Evolutionary conservation across 1,284 basidiomycete genomes (phyloP), one percentile per base, ranked within the genome.

Genomic region (Apiotrichum laibachii): DNA sequence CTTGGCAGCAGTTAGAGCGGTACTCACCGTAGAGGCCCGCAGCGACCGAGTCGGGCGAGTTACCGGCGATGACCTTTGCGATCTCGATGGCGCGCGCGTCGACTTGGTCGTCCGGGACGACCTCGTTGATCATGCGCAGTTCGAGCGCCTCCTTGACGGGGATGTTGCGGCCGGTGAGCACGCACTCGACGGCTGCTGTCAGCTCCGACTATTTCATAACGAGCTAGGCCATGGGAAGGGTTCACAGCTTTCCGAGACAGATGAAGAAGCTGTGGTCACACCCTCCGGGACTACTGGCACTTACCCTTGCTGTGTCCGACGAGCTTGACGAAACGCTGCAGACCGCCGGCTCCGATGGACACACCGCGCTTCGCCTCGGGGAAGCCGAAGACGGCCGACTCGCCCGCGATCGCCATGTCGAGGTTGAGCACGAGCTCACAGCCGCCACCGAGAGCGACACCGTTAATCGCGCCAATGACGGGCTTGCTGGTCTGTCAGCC

Each of bases 341-440:
- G 54, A 0, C 62, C 62, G 16, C 62, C 62, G 6, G 53, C 56
- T 5, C 43, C 46, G 31, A 63, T 58, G 8, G 54, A 53, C n/a
- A 60, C 56, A 13, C 62, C 62, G 35, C 62, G 62, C 51, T 60
- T 60, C 13, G 54, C 62, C 56, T 63, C 62, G 13, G 62, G 62
- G 42, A 56, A 63, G 33, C 62, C 62, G 21, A 63, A 56, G 2
- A 39, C 47, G 1, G 62, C 56, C 12, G 39, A 42, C 48, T 60
- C 39, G 43, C 62, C 59, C 18, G 59, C 62, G 19, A 63, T 45
- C 12, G 37, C 46, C 8, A 63, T 55, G 59, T 63, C 62, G 51
- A 60, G 59, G 53, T 60, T 60, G 33, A 57, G 44, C 9, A 40
- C 59, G 33, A 63, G 55, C 54, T 63, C 62, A n/a, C 26, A 37